Evolutionary conservation across 305 asterid genomes (phyloP), one percentile per base, ranked within the genome.

Genomic region (Fraxinus xanthoxyloides): DNA sequence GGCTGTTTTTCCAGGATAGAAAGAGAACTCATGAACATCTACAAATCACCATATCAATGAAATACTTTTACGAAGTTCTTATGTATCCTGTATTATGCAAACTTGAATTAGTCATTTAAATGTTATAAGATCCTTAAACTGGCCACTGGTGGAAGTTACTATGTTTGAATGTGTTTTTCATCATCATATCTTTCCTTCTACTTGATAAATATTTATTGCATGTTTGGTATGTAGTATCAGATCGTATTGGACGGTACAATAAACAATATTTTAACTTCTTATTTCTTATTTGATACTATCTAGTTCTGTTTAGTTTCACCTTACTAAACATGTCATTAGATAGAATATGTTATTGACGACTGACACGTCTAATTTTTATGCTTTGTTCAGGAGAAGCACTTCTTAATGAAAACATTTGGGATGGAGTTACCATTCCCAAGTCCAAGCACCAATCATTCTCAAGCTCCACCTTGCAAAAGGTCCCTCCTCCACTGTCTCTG

Each of bases 401-500:
- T 95, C 92, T 88, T 97, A 75, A 84, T 91, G 91, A 97, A 89
- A 89, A 92, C 99, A 84, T 93, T 97, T 79, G 98, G 98, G 89
- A 89, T 93, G 93, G 98, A 95, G 56, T 86, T 97, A 79, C 79
- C 91, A 70, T 84, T 92, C 32, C 80, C 86, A 26, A 86, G 89
- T 84, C 85, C 90, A 34, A 85, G 84, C 78, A 85, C 86, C 73
- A 91, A 89, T 82, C 86, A 90, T 82, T 85, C 98, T 59, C 95
- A 92, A 75, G 90, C 98, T 86, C 98, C 98, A 80, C 85, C 89
- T 40, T 97, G 98, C 98, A 97, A 97, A 93, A 92, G 98, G 89
- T 93, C 97, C 85, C 98, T 97, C 86, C 98, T 97, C 86, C 94
- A 95, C 85, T 92, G 98, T 83, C 97, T 95, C 80, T 97, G 93